phyloP scores from a whole-genome alignment of 768 basidiomycete genomes.

The Leccinum obscurum region DNA sequence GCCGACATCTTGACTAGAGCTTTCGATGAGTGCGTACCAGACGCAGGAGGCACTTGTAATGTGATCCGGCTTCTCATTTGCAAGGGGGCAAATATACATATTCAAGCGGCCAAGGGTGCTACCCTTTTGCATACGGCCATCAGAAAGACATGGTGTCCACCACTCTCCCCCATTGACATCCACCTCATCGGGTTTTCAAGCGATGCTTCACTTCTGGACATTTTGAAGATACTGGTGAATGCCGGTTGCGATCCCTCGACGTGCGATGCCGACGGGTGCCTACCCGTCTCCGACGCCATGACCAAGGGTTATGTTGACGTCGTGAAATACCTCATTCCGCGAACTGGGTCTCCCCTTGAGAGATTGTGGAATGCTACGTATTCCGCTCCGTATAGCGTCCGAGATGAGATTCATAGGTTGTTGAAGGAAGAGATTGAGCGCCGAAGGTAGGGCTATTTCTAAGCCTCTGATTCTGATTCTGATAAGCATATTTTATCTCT shows the following conservation, averaged over 20 bases:
- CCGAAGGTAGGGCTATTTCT: background rate
- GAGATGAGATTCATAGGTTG: background rate
- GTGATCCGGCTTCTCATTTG: background rate
- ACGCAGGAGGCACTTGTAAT: background rate
- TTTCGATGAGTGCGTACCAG: background rate
- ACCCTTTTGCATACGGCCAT: conserved; percentile 3
- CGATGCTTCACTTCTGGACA: background rate
- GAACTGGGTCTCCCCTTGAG: background rate
- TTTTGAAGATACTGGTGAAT: background rate
- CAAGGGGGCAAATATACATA: background rate
- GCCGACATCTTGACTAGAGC: background rate
- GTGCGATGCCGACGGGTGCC: background rate
- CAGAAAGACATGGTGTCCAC: background rate
- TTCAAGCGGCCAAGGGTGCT: background rate
- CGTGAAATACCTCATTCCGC: background rate
- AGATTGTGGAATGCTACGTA: background rate
- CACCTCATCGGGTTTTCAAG: background rate
- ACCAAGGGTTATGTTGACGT: background rate
- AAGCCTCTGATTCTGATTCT: background rate
- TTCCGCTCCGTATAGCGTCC: background rate
- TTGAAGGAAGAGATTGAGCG: background rate
- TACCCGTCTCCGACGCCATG: background rate
- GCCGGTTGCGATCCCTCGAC: conserved; percentile 5
- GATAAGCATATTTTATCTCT: background rate
- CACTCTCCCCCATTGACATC: background rate